These are phyloP conservation scores for Helicostylum pulchrum DNA, from an alignment of 192 early-diverging fungal genomes.

Conservation along the genomic window DNA sequence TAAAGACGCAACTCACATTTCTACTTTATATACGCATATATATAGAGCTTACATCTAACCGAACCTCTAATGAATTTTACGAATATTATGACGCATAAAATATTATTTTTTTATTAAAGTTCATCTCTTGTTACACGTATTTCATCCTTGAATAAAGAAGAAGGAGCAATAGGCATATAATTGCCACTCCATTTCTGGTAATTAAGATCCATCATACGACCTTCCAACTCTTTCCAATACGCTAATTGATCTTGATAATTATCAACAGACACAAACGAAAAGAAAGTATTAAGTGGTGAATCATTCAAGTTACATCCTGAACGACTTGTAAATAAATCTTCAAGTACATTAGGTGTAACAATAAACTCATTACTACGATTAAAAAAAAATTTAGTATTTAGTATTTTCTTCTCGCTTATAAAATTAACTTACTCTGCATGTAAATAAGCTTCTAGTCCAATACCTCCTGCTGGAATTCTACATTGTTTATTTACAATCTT, in stretches of 20 bases:
- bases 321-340: not conserved
- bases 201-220: constrained; percentile 12
- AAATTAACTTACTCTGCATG: not conserved
- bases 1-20: too few species aligned
- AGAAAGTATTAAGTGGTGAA: not conserved
- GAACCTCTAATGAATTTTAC: too few species aligned
- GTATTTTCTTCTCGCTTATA: not conserved
- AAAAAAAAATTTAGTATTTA: not conserved
- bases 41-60: too few species aligned
- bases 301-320: constrained; percentile 15
- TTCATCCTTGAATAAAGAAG: not conserved
- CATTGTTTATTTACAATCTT: constrained; percentile 1
- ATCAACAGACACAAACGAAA: constrained; percentile 5
- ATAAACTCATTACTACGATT: not conserved
- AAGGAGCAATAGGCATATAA: not conserved
- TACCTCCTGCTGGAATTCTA: constrained; percentile 11
- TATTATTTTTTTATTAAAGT: constrained; percentile 2
- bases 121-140: constrained; percentile 7
- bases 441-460: constrained; percentile 9
- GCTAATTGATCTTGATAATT: constrained; percentile 2
- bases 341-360: not conserved
- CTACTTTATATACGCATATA: too few species aligned
- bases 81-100: too few species aligned
- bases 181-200: constrained; percentile 8
- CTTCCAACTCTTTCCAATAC: constrained; percentile 14